Base-by-base conservation (phyloP, 495 filamentous ascomycete genomes). In the Baudoinia panamericana region DNA sequence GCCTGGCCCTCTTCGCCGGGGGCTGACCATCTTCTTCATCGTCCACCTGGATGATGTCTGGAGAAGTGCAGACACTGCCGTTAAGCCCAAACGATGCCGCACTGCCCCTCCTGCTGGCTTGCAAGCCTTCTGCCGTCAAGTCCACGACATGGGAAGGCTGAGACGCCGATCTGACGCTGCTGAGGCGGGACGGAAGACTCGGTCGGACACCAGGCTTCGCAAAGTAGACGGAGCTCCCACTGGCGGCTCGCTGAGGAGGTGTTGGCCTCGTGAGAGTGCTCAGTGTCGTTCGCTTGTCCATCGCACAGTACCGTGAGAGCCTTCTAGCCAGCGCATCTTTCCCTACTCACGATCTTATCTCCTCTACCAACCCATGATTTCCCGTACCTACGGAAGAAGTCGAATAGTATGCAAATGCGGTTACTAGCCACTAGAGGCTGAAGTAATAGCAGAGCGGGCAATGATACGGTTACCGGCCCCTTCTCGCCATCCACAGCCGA, bases 121-220 rank as follows among this genome's bases (percentile, higher is more conserved):
- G 12, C 22, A 16, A 6, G 15, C 18, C 34, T 20, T 46, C 47
- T 22, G 26, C 30, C 5, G 47, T 45, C 35, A 45, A 36, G 21
- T 50, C 47, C 1, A 46, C 41, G 12, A 39, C 23, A n/a, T 20
- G 15, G 3, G 24, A 25, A 10, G 48, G 38, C 43, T 51, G 48
- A 12, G 48, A 51, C 12, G 32, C 43, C 8, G 48, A 46, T 11
- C 48, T 31, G 8, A 43, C 48, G 13, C n/a, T 42, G 43, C 37
- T 51, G 33, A 46, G 33, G 19, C 37, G 43, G 7, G 48, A 46
- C 9, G 48, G 48, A 17, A 45, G 37, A 11, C 11, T 30, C 17
- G 41, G 42, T 25, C 36, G 27, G 17, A n/a, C 34, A 2, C 17
- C 13, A n/a, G 13, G 37, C 17, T 35, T 36, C 24, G 36, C 9